A percentile compares a stretch with the other conserved stretches of the same genome.
Conservation (phyloP, 2,329 filamentous ascomycete species). For the Phialophora chinensis region DNA sequence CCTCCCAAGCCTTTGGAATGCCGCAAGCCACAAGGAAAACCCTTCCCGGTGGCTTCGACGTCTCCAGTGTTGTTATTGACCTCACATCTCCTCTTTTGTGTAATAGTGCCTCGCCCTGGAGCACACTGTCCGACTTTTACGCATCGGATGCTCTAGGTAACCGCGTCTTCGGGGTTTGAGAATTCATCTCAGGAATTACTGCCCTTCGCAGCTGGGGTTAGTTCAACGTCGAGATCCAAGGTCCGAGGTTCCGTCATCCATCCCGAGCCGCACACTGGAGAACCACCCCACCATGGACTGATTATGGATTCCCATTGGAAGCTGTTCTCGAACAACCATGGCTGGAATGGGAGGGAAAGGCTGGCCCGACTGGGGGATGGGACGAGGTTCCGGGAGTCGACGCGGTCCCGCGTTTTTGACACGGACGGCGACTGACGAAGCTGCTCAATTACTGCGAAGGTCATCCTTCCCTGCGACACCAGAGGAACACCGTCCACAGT, state of each 20-base stretch:
- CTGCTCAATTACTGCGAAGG: constrained; percentile 52
- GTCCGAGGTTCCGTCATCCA: background rate
- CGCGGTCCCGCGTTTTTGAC: constrained; percentile 53
- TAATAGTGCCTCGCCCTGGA: background rate
- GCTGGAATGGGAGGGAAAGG: constrained; percentile 30
- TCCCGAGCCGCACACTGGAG: background rate
- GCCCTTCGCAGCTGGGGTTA: background rate
- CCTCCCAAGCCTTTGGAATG: background rate
- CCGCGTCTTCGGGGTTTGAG: background rate
- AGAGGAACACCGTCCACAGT: constrained; percentile 19
- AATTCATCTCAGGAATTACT: background rate
- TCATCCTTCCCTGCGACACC: constrained; percentile 38
- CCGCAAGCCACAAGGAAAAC: background rate
- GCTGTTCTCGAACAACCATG: constrained; percentile 21
- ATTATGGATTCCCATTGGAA: constrained; percentile 26
- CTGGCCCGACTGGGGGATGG: constrained; percentile 30
- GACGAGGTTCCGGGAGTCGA: constrained; percentile 34
- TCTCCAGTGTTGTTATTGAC: background rate
- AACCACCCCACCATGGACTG: constrained; percentile 12
- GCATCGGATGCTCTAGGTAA: background rate
- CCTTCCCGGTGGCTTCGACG: background rate
- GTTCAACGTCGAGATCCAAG: background rate
- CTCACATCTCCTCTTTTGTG: constrained; percentile 4
- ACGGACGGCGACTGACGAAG: constrained; percentile 53
- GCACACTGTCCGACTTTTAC: background rate